Evolutionary conservation across 139 green algal genomes (phyloP), one percentile per base, ranked within the genome.

Genomic region (Spirogloea muscicola): DNA sequence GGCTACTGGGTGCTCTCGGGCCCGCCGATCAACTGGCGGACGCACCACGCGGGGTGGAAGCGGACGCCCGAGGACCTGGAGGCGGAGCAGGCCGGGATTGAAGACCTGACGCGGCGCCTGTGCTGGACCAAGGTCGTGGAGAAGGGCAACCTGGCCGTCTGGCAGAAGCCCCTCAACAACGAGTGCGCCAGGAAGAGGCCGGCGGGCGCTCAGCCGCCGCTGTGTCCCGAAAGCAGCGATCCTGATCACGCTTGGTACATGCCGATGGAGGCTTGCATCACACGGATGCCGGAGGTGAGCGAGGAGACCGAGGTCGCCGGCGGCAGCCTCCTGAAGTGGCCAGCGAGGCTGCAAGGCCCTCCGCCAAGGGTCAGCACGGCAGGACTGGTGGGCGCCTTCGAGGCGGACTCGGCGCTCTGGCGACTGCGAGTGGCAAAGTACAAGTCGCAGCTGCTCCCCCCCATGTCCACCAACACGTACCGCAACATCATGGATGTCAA

Each of bases 401-500:
- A 29, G 5, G 42, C 41, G 29, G 59, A 68, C 27, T 55, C 27
- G 29, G 48, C 6, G 9, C 10, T 41, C 27, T 76, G 67, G 67
- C 27, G 38, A 13, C 43, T 67, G 49, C 46, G 67, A 4, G 40
- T 76, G n/a, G 40, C 38, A 29, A 13, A 44, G 37, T 76, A 67
- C 38, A 76, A 59, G 49, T 18, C 49, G 41, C 13, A 9, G 6
- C 46, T 75, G 5, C 70, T 79, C 0, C 44, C 58, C 2, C 33
- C 21, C 7, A 29, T 79, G 3, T 36, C 16, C 49, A 77, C 48
- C 44, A 34, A 44, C 21, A 39, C 13, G 27, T 74, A 66, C 70
- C 57, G 70, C 9, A 79, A 79, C 43, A 43, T 79, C 4, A 36
- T 79, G 37, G 70, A 79, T 21, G 75, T 79, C 59, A 79, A 79